A percentile compares a stretch with the other conserved stretches of the same genome.
These are phyloP conservation scores for Alternaria sp. DNA, from an alignment of 2,329 filamentous ascomycete genomes.

Conservation along the genomic window DNA sequence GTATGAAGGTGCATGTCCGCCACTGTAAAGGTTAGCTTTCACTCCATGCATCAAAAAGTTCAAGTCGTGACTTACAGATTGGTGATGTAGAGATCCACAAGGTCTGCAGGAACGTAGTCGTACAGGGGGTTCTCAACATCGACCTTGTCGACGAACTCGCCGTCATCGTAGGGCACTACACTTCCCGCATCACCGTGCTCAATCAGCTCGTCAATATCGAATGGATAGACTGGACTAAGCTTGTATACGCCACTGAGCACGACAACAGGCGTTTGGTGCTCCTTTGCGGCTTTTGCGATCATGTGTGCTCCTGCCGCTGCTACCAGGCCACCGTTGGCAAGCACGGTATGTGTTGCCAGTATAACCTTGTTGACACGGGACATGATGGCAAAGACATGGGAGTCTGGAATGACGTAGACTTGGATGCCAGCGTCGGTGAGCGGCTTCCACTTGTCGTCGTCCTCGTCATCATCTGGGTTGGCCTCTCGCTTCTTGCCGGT, in stretches of 20 bases:
- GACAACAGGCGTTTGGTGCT: constrained; percentile 83
- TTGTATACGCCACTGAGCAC: constrained; percentile 93
- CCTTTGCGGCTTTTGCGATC: constrained; percentile 84
- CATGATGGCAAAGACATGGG: constrained; percentile 91
- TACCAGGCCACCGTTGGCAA: constrained; percentile 86
- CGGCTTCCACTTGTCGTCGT: constrained; percentile 73
- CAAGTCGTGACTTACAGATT: constrained; percentile 70
- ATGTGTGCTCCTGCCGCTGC: constrained; percentile 83
- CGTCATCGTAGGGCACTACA: constrained; percentile 80
- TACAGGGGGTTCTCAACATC: constrained; percentile 81
- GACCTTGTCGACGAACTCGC: constrained; percentile 77
- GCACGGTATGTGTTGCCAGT: constrained; percentile 83
- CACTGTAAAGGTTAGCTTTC: constrained; percentile 55
- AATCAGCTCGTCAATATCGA: constrained; percentile 80
- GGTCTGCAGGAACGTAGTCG: constrained; percentile 80
- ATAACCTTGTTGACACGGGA: constrained; percentile 95
- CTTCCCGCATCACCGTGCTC: constrained; percentile 85
- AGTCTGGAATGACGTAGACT: constrained; percentile 84
- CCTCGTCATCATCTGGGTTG: constrained; percentile 62
- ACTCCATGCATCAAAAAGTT: constrained; percentile 7
- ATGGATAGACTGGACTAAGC: constrained; percentile 87
- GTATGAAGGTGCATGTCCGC: constrained; percentile 74
- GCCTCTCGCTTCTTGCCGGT: constrained; percentile 61
- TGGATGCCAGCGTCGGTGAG: constrained; percentile 79
- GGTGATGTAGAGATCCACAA: constrained; percentile 83